Base-by-base conservation (phyloP, 2,329 filamentous ascomycete genomes). In the Purpureocillium lavendulum region DNA sequence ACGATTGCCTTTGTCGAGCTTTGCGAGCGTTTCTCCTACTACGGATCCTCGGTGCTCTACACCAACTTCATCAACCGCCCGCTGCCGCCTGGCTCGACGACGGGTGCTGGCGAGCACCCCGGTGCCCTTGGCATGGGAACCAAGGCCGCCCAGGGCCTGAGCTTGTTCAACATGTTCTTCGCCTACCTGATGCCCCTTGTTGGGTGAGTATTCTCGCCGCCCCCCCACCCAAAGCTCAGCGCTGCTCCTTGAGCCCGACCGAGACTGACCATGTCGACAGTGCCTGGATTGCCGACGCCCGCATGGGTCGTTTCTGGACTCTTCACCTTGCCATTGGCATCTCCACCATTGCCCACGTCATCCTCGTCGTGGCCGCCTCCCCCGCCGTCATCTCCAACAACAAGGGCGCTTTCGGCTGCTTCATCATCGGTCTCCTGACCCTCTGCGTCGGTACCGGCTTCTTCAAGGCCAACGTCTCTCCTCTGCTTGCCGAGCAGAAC, bases 381-480 rank as follows among this genome's bases (percentile, higher is more conserved):
- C 83, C 83, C 0, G 52, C 56, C 3, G 76, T 84, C 35, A 80
- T 87, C 35, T 62, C 73, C 33, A 62, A 75, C 45, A 62, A 64
- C 29, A 70, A 78, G 13, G 65, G 69, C 11, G 67, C 80, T 0
- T 74, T 86, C 34, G 80, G 67, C 2, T 78, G 75, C 38, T 83
- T 87, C 50, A 71, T 87, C 53, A 75, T 87, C 54, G 82, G 82
- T n/a, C 62, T 71, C 26, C 52, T 72, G 28, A 53, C 55, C 17
- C 65, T 73, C 30, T 69, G 69, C 48, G 59, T 86, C 24, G 84
- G 84, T 33, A 86, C 83, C 1, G 84, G 84, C 45, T 82, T 85
- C 52, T 87, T 89, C 74, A 90, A 89, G 67, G 76, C 81, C 46
- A 89, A 89, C 54, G 83, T 89, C 33, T 79, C 80, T 0, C 80